These are phyloP conservation scores for Pyrenopolyporus hunteri DNA, from an alignment of 495 filamentous ascomycete genomes.

Conservation along the genomic window DNA sequence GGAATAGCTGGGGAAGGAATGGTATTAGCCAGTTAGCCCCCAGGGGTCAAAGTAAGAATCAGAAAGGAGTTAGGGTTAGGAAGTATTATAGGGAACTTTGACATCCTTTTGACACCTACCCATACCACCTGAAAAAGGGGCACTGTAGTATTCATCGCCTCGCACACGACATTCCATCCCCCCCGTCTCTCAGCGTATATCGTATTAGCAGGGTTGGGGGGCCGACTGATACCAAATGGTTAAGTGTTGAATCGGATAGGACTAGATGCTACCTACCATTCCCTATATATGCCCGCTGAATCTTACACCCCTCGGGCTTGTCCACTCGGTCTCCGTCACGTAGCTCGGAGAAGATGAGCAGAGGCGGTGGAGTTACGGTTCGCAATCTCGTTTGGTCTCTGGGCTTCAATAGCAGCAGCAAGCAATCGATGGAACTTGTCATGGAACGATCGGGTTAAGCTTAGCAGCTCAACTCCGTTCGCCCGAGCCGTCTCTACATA, in stretches of 20 bases:
- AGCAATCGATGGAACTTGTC: not conserved
- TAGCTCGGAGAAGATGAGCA: conserved; percentile 1
- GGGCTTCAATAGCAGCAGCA: not conserved
- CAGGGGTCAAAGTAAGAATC: not conserved
- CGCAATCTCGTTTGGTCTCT: not conserved
- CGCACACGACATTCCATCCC: too few relatives aligned
- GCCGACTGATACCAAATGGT: not conserved
- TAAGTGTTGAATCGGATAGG: conserved; percentile 7
- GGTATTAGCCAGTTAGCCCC: not conserved
- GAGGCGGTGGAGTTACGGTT: not conserved
- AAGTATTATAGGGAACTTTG: too few relatives aligned
- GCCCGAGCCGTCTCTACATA: not conserved
- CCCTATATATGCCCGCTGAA: conserved; percentile 23
- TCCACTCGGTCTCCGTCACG: conserved; percentile 24
- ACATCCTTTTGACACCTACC: too few relatives aligned
- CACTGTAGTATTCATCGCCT: too few relatives aligned
- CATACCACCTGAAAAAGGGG: too few relatives aligned
- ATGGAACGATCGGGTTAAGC: too few relatives aligned
- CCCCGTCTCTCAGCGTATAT: not conserved
- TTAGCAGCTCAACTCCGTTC: too few relatives aligned
- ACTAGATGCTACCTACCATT: conserved; percentile 9
- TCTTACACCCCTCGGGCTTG: conserved; percentile 15
- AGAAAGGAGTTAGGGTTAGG: too few relatives aligned
- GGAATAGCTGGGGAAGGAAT: not conserved
- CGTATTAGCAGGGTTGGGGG: not conserved